Evolutionary conservation across 2,329 filamentous ascomycete genomes (phyloP).

Genomic region (Penicillium olsonii): DNA sequence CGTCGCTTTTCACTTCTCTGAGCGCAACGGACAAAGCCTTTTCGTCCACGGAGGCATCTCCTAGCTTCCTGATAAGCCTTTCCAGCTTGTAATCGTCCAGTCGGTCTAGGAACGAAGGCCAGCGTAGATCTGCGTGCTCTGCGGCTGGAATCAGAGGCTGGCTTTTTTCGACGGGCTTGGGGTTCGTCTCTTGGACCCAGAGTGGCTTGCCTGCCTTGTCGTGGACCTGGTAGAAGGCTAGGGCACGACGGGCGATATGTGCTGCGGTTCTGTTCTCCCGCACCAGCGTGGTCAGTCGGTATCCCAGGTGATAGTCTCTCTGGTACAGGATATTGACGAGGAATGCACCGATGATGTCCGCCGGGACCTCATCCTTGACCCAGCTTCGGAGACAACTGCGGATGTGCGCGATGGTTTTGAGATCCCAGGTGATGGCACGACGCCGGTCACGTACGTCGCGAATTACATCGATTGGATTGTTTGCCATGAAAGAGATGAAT

Average conservation of each 20-base stretch:
- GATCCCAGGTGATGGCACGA: conserved; percentile 6
- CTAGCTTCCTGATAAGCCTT: not conserved
- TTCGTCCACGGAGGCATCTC: not conserved
- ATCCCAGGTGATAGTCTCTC: conserved; percentile 4
- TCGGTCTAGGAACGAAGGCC: conserved; percentile 1
- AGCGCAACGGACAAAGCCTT: not conserved
- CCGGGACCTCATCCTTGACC: not conserved
- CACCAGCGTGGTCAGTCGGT: conserved; percentile 3
- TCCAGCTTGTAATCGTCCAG: not conserved
- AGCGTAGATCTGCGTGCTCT: not conserved
- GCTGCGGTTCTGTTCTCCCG: not conserved
- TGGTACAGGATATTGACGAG: conserved; percentile 1
- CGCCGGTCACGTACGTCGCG: not conserved
- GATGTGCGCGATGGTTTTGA: conserved; percentile 1
- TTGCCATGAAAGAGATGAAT: conserved; percentile 1
- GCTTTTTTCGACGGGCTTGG: not conserved
- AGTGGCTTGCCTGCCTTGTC: not conserved
- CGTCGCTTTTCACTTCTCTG: not conserved
- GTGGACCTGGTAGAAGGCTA: conserved; percentile 4
- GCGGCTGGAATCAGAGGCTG: not conserved
- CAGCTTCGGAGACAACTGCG: not conserved
- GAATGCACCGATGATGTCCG: conserved; percentile 7
- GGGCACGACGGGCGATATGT: not conserved
- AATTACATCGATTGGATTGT: not conserved
- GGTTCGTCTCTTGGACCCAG: not conserved